Evolutionary conservation across 257 asterid genomes (phyloP), one percentile per base, ranked within the genome.

Genomic region (Solanum stenotomum): DNA sequence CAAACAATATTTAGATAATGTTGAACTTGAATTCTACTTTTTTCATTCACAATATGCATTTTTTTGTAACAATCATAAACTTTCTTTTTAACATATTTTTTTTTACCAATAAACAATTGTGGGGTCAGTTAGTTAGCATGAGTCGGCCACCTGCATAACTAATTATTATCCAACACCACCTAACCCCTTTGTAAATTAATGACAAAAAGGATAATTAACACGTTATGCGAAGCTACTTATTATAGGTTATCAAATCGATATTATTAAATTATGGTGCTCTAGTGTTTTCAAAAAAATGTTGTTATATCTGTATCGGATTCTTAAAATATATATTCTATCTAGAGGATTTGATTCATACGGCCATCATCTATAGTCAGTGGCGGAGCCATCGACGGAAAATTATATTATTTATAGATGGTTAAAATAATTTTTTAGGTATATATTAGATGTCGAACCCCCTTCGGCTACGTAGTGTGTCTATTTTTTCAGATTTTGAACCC

Each of bases 231-330:
- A 71, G 12, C 7, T 71, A 70, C 12, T 29, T 27, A 67, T 68
- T n/a, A 65, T 1, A 71, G 78, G 2, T 71, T 31, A 71, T 35
- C 79, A 72, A 71, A 18, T 33, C 2, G 6, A 34, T 34, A 33
- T 18, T 34, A 18, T 34, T 72, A 9, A 72, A 20, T 37, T 72
- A 72, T 72, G 79, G 12, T 72, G 15, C 46, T 72, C 1, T 22
- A 4, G 13, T 11, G 0, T 18, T 33, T 18, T 8, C 0, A 2
- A 72, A 71, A 15, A 15, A 3, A 29, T 0, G 0, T 27, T 16
- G 3, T 71, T 6, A 0, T 5, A 33, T 1, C 0, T 18, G 0
- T 71, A 33, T 70, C 11, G 0, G 0, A 68, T 12, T 25, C 4
- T 25, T 67, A 67, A 67, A 65, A 12, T 8, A 63, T 23, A n/a